Percentiles rank a stretch among this genome's conserved stretches.
Evolutionary conservation across 768 basidiomycete species (phyloP).

Genomic region (Suillus clintonianus): DNA sequence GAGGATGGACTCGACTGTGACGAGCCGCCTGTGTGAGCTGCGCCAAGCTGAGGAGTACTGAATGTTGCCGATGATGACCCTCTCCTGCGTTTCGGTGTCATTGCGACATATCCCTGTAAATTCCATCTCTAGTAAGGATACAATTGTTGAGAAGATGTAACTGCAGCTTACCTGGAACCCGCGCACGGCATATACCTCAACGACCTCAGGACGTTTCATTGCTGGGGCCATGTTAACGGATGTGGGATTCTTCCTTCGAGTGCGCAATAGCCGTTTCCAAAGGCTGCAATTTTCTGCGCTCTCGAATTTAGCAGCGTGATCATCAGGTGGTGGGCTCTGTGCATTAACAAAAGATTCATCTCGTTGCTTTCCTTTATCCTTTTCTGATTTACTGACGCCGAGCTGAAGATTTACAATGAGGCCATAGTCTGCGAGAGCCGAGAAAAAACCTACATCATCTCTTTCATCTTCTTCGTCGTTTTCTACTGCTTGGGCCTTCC

Average conservation of each 20-base stretch:
- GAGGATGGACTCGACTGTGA: no score
- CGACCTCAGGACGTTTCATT: not conserved
- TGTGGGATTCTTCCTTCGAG: not conserved
- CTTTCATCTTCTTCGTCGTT: not conserved
- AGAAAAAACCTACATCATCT: not conserved
- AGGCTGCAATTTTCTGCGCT: not conserved
- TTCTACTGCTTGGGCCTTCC: not conserved
- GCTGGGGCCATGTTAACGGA: not conserved
- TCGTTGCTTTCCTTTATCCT: not conserved
- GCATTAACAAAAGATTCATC: no score
- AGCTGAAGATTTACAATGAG: not conserved
- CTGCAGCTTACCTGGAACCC: not conserved
- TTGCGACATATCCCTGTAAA: no score
- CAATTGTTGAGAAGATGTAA: not conserved
- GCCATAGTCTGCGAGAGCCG: not conserved
- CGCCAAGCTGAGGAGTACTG: no score
- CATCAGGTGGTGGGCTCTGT: not conserved
- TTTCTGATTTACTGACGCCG: not conserved
- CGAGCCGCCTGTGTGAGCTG: no score
- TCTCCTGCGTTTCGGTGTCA: no score
- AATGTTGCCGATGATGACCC: no score
- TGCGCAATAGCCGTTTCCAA: not conserved
- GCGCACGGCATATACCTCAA: not conserved
- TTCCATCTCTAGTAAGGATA: no score
- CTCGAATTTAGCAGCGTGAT: not conserved